A percentile compares a stretch with the other conserved stretches of the same genome.
Evolutionary conservation across 176 grass and related monocot genomes (phyloP).

Genomic region (Microstegium vimineum): DNA sequence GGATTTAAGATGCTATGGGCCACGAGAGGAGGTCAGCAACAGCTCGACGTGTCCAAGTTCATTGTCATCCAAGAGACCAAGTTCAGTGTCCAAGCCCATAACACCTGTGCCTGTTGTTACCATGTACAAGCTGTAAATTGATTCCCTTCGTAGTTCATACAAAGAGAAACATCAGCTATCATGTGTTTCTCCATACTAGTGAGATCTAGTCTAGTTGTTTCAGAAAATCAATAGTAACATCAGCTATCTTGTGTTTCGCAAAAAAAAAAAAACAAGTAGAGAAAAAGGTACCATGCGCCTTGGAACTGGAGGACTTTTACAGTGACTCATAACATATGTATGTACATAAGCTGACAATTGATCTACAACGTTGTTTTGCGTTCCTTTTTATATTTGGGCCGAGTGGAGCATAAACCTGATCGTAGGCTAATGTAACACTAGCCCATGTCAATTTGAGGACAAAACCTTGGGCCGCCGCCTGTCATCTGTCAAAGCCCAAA

Average conservation of each 20-base stretch:
- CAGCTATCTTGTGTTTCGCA: not conserved
- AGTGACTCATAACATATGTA: no score
- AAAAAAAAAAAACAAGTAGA: not conserved
- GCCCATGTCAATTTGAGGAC: not conserved
- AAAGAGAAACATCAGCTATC: no score
- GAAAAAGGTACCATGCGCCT: not conserved
- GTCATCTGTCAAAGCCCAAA: not conserved
- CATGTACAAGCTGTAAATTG: conserved; percentile 23
- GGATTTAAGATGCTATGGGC: not conserved
- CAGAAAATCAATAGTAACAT: not conserved
- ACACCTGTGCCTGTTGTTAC: not conserved
- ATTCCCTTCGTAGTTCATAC: not conserved
- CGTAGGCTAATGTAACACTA: not conserved
- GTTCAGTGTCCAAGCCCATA: not conserved
- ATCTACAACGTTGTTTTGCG: no score
- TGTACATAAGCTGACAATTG: no score
- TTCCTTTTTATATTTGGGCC: not conserved
- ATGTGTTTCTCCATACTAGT: not conserved
- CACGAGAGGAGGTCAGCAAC: not conserved
- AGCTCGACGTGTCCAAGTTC: not conserved
- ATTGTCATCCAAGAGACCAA: not conserved
- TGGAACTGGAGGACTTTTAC: not conserved
- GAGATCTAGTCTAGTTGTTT: not conserved
- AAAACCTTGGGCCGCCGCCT: not conserved
- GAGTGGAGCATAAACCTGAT: not conserved